These are phyloP conservation scores for Talaromyces sp. DNA, from an alignment of 2,329 filamentous ascomycete genomes.

Conservation along the genomic window DNA sequence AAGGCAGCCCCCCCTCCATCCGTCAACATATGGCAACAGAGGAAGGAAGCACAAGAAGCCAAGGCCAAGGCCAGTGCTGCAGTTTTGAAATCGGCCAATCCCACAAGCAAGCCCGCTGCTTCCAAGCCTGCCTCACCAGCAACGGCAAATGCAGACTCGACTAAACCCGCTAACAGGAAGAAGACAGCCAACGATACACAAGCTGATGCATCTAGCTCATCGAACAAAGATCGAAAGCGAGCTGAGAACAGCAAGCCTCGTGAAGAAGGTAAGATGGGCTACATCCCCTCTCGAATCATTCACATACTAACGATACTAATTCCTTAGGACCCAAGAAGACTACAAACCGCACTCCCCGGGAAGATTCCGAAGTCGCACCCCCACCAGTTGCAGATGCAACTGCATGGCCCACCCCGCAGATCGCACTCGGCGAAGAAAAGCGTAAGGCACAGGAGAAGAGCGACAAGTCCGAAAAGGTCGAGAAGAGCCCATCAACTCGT, in stretches of 20 bases:
- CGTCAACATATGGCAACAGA: conserved; percentile 85
- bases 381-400: conserved; percentile 72
- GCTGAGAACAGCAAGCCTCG: conserved; percentile 40
- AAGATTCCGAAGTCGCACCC: conserved; percentile 34
- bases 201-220: conserved; percentile 22
- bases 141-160: conserved; percentile 35
- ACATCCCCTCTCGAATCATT: neutral
- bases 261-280: conserved; percentile 33
- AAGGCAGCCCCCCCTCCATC: conserved; percentile 76
- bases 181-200: conserved; percentile 30
- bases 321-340: conserved; percentile 23
- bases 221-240: conserved; percentile 35
- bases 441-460: conserved; percentile 66
- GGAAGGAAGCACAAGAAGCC: conserved; percentile 62
- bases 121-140: conserved; percentile 25
- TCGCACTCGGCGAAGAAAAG: conserved; percentile 70
- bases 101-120: conserved; percentile 22
- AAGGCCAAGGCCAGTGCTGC: conserved; percentile 43
- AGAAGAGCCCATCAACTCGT: conserved; percentile 55
- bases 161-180: conserved; percentile 40
- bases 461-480: conserved; percentile 56
- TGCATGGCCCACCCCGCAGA: conserved; percentile 88
- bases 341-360: conserved; percentile 20
- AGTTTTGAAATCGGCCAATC: conserved; percentile 26
- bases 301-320: neutral